Evolutionary conservation across 805 yeast genomes (phyloP), one percentile per base, ranked within the genome.

Genomic region (Yarrowia porcina): DNA sequence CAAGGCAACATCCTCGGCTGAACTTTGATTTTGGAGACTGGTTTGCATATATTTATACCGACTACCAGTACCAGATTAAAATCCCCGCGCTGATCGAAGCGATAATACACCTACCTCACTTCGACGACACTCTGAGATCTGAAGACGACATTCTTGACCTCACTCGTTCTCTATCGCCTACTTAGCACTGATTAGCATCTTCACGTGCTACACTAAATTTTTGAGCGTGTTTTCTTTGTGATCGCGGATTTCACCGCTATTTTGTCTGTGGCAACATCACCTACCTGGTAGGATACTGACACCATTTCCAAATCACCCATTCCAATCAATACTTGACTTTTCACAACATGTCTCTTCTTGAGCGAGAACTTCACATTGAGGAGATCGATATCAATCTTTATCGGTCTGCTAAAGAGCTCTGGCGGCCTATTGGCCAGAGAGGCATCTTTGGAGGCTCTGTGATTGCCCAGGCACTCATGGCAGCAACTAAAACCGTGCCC

Each of bases 391-490:
- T 60, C 38, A 64, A 64, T 32, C 28, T 64, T 13, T 64, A 61
- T 25, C 64, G 65, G 23, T 49, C 54, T n/a, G 56, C 64, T 4
- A 59, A 44, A 18, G 50, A 59, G 36, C 35, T 65, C 12, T 65
- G 66, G 66, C 64, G 62, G 28, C 67, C 67, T 15, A 62, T 41
- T 7, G 64, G 65, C 13, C 66, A 65, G 33, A 27, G 67, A 18
- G 66, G 66, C 5, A 61, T 64, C 28, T 65, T 63, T 63, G 66
- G 66, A 2, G 66, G 66, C 17, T 65, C 64, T 12, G 67, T 65
- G n/a, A 59, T 65, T 42, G 65, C 67, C 38, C 66, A 65, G 47
- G 42, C 65, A 3, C 44, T 65, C 21, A 64, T 60, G 61, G 65
- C 66, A 4, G 67, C 65, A n/a, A 65, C 38, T 1, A 36, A 36